These are phyloP conservation scores for Wolfiporia cocos DNA, from an alignment of 1,284 basidiomycete genomes.

Conservation along the genomic window DNA sequence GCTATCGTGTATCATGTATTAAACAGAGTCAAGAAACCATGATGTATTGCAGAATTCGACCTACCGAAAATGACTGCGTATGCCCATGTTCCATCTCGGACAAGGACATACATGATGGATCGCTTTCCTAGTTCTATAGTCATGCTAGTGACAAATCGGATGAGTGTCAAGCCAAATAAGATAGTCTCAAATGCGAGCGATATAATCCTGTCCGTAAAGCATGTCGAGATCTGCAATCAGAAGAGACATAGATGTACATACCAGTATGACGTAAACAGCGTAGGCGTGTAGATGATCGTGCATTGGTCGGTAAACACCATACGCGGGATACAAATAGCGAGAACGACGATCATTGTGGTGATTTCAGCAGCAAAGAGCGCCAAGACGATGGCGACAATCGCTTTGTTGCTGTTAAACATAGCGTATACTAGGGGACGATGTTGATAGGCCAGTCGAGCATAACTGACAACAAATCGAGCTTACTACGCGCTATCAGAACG, in stretches of 20 bases:
- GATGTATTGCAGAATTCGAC: neutral
- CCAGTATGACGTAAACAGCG: constrained; percentile 1
- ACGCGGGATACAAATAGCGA: neutral
- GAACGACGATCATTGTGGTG: neutral
- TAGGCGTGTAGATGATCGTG: neutral
- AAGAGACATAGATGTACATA: neutral
- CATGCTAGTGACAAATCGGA: constrained; percentile 2
- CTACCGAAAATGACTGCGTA: constrained; percentile 10
- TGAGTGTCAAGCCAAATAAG: constrained; percentile 8
- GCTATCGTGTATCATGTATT: neutral
- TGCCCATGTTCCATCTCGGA: constrained; percentile 11
- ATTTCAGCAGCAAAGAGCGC: constrained; percentile 1
- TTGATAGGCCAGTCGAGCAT: neutral
- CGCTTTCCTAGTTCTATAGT: neutral
- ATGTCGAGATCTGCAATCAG: neutral
- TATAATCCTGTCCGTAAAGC: neutral
- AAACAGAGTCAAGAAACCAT: neutral
- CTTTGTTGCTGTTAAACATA: neutral
- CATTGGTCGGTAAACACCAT: neutral
- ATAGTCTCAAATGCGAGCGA: constrained; percentile 6
- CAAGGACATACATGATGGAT: constrained; percentile 6
- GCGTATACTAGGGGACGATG: neutral
- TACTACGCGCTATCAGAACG: constrained; percentile 12
- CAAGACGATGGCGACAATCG: neutral
- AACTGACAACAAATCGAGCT: neutral